Conservation (phyloP, 2,329 filamentous ascomycete species). For the Colletotrichum sublineola region DNA sequence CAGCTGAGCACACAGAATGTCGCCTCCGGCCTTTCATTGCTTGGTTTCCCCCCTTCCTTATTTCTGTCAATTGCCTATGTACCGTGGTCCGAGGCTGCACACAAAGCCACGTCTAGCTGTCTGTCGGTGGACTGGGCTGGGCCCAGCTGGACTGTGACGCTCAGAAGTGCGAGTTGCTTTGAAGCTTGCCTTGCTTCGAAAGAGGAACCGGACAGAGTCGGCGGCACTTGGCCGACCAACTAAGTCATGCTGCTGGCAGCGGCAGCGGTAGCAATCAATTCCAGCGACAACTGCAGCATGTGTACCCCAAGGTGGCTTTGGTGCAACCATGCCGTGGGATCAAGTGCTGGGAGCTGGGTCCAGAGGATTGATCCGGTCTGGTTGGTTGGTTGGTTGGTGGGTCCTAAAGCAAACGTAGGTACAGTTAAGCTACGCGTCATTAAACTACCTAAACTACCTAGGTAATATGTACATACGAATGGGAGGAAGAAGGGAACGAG, state of each 20-base stretch:
- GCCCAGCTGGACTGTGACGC: conserved; percentile 4
- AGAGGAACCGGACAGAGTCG: conserved; percentile 12
- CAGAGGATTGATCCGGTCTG: not conserved
- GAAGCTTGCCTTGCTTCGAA: not conserved
- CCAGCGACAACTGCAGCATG: not conserved
- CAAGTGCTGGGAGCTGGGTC: not conserved
- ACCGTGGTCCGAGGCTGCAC: not conserved
- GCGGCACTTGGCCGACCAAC: conserved; percentile 17
- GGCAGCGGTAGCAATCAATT: not conserved
- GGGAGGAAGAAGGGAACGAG: not conserved
- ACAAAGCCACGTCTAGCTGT: not conserved
- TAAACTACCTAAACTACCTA: not conserved
- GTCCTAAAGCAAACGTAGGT: not conserved
- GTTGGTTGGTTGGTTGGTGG: not conserved
- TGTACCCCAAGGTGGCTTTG: not conserved
- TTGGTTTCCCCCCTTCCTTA: not conserved
- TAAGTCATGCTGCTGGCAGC: conserved; percentile 2
- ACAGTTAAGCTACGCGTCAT: not conserved
- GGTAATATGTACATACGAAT: not conserved
- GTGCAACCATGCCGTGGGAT: not conserved
- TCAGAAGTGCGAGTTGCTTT: conserved; percentile 4
- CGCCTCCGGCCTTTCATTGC: not conserved
- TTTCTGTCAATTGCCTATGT: not conserved
- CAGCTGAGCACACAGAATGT: conserved; percentile 6
- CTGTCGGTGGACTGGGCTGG: not conserved